Evolutionary conservation across 176 grass and related monocot genomes (phyloP), one percentile per base, ranked within the genome.

Genomic region (Ananas comosus): DNA sequence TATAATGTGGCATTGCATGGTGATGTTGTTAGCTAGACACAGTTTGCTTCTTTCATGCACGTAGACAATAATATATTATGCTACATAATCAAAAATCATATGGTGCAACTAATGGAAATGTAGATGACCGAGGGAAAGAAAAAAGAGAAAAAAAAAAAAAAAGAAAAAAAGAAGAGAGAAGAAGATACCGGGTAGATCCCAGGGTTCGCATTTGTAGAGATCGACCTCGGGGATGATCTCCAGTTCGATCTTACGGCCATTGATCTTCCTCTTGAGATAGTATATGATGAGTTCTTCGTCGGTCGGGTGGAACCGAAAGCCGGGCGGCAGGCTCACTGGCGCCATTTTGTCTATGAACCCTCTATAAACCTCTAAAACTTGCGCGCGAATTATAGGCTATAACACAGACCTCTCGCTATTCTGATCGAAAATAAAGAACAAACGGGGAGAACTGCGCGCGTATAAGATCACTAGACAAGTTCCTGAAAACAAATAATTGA

Each of bases 131-230:
- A 23, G 22, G 22, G 22, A n/a, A n/a, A 23, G 22, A 23, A 69
- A 72, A 14, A n/a, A 78, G 77, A n/a, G n/a, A 67, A 52, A 78
- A 12, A 58, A 11, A 73, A 51, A 11, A 70, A n/a, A 12, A 49
- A 67, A n/a, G 12, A 49, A 4, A 76, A 80, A 23, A 76, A 53
- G 51, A 2, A 65, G 1, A 65, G 22, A 52, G 14, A 48, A 21
- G 49, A 25, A 80, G 24, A 49, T 82, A 96, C 91, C 91, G 53
- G 91, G 91, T 13, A 96, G 76, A 77, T 96, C 91, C 91, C 91
- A 96, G 0, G 91, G 91, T 51, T 96, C 91, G 12, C 91, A 96
- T 81, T 96, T 96, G 91, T 96, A 96, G 13, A 96, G 88, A 88
- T 96, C 91, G 33, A 96, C 88, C 74, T 96, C 91, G 0, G 85